Evolutionary conservation across 331 rosid species (phyloP).

Genomic region (Rosa hybrid): DNA sequence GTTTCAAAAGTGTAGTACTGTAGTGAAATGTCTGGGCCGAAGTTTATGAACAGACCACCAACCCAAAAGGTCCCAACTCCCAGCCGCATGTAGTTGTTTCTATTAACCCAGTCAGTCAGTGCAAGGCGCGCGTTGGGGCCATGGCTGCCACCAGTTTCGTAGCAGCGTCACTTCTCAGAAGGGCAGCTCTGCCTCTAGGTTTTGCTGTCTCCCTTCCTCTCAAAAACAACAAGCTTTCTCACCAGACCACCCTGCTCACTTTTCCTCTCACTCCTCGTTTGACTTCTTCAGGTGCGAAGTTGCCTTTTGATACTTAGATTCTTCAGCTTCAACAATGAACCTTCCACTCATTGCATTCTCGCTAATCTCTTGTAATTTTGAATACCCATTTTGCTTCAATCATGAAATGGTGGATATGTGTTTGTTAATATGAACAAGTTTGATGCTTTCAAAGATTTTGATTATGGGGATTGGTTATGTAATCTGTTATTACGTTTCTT

Average conservation of each 20-base stretch:
- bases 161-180: constrained; percentile 40
- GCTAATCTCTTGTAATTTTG: constrained; percentile 4
- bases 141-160: constrained; percentile 70
- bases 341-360: not conserved
- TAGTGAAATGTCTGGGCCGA: too few relatives aligned
- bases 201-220: constrained; percentile 32
- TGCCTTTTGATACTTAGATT: not conserved
- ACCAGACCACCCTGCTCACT: constrained; percentile 34
- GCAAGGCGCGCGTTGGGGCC: not conserved
- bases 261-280: constrained; percentile 41
- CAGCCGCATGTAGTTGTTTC: too few relatives aligned
- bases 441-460: not conserved
- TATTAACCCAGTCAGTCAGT: too few relatives aligned
- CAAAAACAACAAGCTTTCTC: constrained; percentile 33
- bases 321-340: too few relatives aligned
- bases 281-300: constrained; percentile 56
- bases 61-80: too few relatives aligned
- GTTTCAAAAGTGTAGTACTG: too few relatives aligned
- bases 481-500: constrained; percentile 16
- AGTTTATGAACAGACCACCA: too few relatives aligned
- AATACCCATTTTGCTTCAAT: constrained; percentile 19
- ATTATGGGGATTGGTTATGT: not conserved
- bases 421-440: not conserved
- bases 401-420: too few relatives aligned
- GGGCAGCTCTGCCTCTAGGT: constrained; percentile 37